Evolutionary conservation across 768 basidiomycete species (phyloP).

Genomic region (Roridomyces roridus): DNA sequence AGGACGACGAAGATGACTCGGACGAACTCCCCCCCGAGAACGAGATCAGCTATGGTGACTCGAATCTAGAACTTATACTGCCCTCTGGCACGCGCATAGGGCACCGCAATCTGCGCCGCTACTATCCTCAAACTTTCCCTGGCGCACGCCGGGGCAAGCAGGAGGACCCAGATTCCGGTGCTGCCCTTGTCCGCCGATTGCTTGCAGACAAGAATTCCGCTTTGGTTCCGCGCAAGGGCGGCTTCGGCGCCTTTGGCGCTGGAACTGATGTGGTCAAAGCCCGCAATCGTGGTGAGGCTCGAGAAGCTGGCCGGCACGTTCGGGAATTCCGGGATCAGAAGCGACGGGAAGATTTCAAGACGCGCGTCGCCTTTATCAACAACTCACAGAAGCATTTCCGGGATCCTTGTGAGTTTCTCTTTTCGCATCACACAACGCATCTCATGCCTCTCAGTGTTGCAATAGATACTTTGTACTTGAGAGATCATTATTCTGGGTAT

Average conservation of each 20-base stretch:
- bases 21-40: slow-evolving; percentile 54
- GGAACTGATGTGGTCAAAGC: slow-evolving; percentile 89
- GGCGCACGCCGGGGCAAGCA: slow-evolving; percentile 45
- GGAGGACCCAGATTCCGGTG: slow-evolving; percentile 74
- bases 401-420: slow-evolving; percentile 64
- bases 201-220: slow-evolving; percentile 85
- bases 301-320: slow-evolving; percentile 87
- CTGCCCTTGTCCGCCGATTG: slow-evolving; percentile 76
- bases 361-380: slow-evolving; percentile 76
- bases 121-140: slow-evolving; percentile 85
- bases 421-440: too few relatives aligned
- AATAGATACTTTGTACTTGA: slow-evolving; percentile 24
- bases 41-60: slow-evolving; percentile 79
- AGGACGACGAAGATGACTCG: slow-evolving; percentile 41
- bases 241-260: slow-evolving; percentile 84
- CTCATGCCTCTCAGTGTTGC: slow-evolving; percentile 42
- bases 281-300: slow-evolving; percentile 93
- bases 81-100: slow-evolving; percentile 93
- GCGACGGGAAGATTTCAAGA: slow-evolving; percentile 83
- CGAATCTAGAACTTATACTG: slow-evolving; percentile 86
- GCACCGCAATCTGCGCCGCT: slow-evolving; percentile 84
- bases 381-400: slow-evolving; percentile 91
- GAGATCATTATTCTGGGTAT: slow-evolving; percentile 19
- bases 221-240: slow-evolving; percentile 84
- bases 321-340: slow-evolving; percentile 84